Conservation (phyloP, 1,284 basidiomycete species). For the Microbotryum scabiosae region DNA sequence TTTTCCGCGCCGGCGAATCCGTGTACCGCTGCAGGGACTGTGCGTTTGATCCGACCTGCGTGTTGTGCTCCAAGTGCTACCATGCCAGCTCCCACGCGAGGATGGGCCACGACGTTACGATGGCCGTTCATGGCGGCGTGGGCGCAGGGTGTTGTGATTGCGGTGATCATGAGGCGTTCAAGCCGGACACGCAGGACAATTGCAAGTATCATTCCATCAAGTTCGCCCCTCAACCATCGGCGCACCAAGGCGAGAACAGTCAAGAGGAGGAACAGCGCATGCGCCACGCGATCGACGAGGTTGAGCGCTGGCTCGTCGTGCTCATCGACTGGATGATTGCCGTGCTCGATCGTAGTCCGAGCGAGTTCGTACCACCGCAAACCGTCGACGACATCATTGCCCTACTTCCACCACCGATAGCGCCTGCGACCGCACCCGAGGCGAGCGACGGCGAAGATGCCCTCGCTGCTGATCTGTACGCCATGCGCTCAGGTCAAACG, state of each 20-base stretch:
- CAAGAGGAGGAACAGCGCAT: neutral
- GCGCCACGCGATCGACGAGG: constrained; percentile 20
- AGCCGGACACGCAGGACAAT: constrained; percentile 18
- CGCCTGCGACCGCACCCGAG: neutral
- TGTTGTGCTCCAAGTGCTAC: constrained; percentile 80
- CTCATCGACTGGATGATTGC: constrained; percentile 27
- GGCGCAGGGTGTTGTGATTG: constrained; percentile 67
- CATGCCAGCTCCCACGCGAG: constrained; percentile 63
- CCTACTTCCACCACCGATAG: neutral
- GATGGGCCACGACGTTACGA: constrained; percentile 72
- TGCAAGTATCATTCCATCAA: constrained; percentile 20
- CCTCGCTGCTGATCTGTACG: no score
- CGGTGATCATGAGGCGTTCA: constrained; percentile 79
- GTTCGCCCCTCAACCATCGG: constrained; percentile 11
- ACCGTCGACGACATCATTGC: constrained; percentile 13
- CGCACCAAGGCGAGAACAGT: constrained; percentile 6
- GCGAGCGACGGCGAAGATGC: neutral
- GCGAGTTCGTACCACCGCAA: constrained; percentile 2
- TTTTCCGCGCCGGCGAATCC: constrained; percentile 35
- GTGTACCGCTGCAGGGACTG: constrained; percentile 58
- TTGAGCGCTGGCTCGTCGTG: neutral
- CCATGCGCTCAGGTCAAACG: no score
- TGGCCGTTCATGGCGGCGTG: constrained; percentile 81
- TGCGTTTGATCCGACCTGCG: constrained; percentile 74
- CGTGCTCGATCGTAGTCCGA: constrained; percentile 18